Conservation (phyloP, 768 basidiomycete species). For the Boletus subparvulus region DNA sequence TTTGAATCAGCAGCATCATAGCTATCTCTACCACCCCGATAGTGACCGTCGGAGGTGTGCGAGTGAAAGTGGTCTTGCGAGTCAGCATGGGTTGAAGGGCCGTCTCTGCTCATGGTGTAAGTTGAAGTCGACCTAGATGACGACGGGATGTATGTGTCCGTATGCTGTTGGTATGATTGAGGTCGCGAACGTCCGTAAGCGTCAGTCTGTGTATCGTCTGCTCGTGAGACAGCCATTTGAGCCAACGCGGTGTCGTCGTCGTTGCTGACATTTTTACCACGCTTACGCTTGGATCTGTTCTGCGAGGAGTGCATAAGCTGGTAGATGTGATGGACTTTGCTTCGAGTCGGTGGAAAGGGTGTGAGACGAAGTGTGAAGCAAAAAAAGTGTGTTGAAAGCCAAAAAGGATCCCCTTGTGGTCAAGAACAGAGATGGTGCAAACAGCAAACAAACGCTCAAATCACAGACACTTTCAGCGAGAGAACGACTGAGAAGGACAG, state of each 20-base stretch:
- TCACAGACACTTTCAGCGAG: conserved; percentile 26
- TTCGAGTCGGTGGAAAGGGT: conserved; percentile 19
- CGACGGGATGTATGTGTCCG: conserved; percentile 48
- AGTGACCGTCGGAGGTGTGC: conserved; percentile 48
- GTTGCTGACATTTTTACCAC: conserved; percentile 50
- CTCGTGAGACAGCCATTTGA: conserved; percentile 43
- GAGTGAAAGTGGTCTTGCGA: conserved; percentile 43
- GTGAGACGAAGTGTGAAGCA: conserved; percentile 19
- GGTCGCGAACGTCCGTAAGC: conserved; percentile 54
- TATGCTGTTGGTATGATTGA: conserved; percentile 37
- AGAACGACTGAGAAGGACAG: conserved; percentile 20
- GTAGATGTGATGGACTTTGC: conserved; percentile 18
- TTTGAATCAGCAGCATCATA: conserved; percentile 46
- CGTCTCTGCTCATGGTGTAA: conserved; percentile 51
- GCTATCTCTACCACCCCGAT: conserved; percentile 49
- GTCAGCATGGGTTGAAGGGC: conserved; percentile 47
- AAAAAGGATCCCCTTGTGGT: conserved; percentile 30
- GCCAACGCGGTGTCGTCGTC: conserved; percentile 43
- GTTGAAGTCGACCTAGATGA: conserved; percentile 43
- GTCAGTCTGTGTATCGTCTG: conserved; percentile 53
- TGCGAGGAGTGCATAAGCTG: conserved; percentile 40
- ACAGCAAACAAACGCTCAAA: conserved; percentile 35
- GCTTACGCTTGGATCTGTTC: conserved; percentile 49
- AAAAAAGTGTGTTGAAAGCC: conserved; percentile 30
- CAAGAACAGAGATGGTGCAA: conserved; percentile 23